Evolutionary conservation across 2,329 filamentous ascomycete genomes (phyloP), one percentile per base, ranked within the genome.

Genomic region (Aspergillus melleus): DNA sequence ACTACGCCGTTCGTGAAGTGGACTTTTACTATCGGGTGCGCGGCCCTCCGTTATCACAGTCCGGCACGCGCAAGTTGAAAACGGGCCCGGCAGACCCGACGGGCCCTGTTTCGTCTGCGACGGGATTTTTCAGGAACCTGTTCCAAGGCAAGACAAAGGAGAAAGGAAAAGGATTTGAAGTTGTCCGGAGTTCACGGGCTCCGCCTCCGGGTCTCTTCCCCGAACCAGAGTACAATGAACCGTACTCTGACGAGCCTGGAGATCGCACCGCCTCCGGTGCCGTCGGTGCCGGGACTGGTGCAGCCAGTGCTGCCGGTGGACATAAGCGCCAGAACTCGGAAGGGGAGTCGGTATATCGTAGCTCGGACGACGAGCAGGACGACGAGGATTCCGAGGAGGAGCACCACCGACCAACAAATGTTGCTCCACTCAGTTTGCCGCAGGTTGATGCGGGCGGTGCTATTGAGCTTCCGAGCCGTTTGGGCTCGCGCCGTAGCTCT

Each of bases 11-110:
- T 0, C 89, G 95, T 58, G 95, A 99, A 75, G 92, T 96, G 0
- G 95, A 99, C 74, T 96, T 96, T 70, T 98, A 98, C 77, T 98
- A 99, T 70, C 90, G 92, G 10, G 90, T 96, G 19, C 87, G 95
- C 36, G 95, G 95, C 0, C 91, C 92, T 20, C 92, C 94, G 1
- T 79, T 98, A 12, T 93, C 92, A 1, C 90, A 92, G 61, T 87
- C 87, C 3, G 90, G 90, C 0, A 92, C 90, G 20, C 85, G 95
- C 53, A 94, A 91, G 72, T 81, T 97, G 54, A 94, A 95, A 69
- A 99, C 95, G 4, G 95, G 95, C 0, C 95, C 95, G 2, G 92
- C 93, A 9, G 94, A 99, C 78, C 95, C 95, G 0, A 96, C 93
- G 42, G 91, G 93, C 0, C 92, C 93, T 0, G 90, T 96, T 20